Conservation (phyloP, 345 rosid genomes). For the Moringa oleifera region DNA sequence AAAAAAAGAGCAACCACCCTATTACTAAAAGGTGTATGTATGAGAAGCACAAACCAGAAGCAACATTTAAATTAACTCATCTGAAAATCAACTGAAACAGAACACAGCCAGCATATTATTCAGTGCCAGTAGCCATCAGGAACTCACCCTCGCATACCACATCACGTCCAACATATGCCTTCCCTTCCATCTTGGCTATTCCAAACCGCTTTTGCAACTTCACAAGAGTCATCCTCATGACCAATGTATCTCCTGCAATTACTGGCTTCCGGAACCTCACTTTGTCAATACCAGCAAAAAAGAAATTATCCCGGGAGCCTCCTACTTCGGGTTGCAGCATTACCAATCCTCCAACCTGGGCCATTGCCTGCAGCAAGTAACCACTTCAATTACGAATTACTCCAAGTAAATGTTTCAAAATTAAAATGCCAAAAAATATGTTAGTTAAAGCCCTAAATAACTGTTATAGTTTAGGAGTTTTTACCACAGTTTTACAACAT, state of each 20-base stretch:
- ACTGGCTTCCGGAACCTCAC: conserved; percentile 96
- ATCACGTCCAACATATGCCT: conserved; percentile 87
- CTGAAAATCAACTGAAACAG: neutral
- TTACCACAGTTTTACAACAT: too few species aligned
- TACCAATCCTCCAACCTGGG: conserved; percentile 91
- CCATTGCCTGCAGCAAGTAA: conserved; percentile 68
- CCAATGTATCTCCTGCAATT: conserved; percentile 89
- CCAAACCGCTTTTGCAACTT: conserved; percentile 89
- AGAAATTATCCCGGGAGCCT: conserved; percentile 72
- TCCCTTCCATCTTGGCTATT: conserved; percentile 96
- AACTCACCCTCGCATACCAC: conserved; percentile 92
- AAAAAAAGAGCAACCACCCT: neutral
- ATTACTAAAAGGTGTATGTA: neutral
- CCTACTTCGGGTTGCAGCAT: conserved; percentile 93
- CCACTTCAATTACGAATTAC: neutral
- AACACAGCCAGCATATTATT: conserved; percentile 16
- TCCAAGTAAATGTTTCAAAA: neutral
- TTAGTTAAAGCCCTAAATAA: too few species aligned
- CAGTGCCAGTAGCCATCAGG: conserved; percentile 75
- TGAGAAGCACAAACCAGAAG: neutral
- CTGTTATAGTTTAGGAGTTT: too few species aligned
- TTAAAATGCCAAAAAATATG: too few species aligned
- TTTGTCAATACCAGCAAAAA: conserved; percentile 91
- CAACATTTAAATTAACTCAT: neutral
- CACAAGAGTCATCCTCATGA: conserved; percentile 91